phyloP scores from a whole-genome alignment of 2,329 filamentous ascomycete genomes.

The Geosmithia putterillii region DNA sequence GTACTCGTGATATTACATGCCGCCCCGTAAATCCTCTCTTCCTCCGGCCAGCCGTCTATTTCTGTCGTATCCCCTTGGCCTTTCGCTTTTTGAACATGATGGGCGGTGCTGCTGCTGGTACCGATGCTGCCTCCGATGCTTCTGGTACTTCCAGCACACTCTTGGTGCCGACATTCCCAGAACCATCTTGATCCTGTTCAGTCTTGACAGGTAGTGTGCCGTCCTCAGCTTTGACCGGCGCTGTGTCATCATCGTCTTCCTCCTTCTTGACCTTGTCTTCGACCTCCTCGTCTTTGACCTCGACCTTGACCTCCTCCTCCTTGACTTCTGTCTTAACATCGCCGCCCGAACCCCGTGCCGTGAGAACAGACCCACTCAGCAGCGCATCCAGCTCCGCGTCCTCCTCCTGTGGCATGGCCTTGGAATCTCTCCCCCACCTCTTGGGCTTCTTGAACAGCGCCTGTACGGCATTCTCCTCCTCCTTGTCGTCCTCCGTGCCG shows the following conservation, averaged over 20 bases:
- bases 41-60: background rate
- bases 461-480: constrained; percentile 46
- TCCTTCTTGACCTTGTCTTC: constrained; percentile 7
- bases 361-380: constrained; percentile 24
- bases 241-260: constrained; percentile 5
- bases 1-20: too few species aligned
- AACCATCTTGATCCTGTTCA: too few species aligned
- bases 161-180: constrained; percentile 23
- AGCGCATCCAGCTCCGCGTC: constrained; percentile 52
- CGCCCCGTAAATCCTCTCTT: too few species aligned
- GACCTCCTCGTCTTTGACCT: constrained; percentile 14
- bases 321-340: constrained; percentile 11
- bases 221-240: constrained; percentile 5
- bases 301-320: constrained; percentile 10
- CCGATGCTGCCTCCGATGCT: too few species aligned
- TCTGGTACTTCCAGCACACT: constrained; percentile 21
- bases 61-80: constrained; percentile 29
- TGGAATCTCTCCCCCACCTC: constrained; percentile 41
- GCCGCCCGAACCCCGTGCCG: constrained; percentile 8
- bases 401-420: constrained; percentile 30
- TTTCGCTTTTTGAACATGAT: constrained; percentile 76
- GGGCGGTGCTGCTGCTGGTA: constrained; percentile 16
- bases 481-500: constrained; percentile 49
- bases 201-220: constrained; percentile 6
- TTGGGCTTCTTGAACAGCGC: constrained; percentile 47